These are phyloP conservation scores for Candida takata DNA, from an alignment of 805 yeast genomes.

Conservation along the genomic window DNA sequence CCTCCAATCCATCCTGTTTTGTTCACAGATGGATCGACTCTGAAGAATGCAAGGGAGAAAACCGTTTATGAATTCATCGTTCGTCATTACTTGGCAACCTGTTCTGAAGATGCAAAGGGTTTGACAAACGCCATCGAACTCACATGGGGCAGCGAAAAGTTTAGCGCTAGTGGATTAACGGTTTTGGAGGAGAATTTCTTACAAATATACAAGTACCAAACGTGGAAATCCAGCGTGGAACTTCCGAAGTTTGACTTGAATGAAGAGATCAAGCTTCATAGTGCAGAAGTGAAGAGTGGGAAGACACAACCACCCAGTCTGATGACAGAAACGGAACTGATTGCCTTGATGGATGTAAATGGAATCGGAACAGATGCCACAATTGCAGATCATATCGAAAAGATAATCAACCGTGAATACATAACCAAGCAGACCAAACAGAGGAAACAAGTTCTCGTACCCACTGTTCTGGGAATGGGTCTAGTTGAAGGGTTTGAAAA, in stretches of 20 bases:
- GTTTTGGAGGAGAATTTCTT: slow-evolving; percentile 72
- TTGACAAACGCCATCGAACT: slow-evolving; percentile 52
- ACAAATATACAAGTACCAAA: slow-evolving; percentile 70
- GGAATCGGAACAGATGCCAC: slow-evolving; percentile 99
- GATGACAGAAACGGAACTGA: slow-evolving; percentile 87
- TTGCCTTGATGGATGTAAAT: slow-evolving; percentile 90
- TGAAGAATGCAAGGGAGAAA: slow-evolving; percentile 41
- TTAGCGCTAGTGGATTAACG: slow-evolving; percentile 64
- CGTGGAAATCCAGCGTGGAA: slow-evolving; percentile 62
- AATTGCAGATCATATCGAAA: slow-evolving; percentile 94
- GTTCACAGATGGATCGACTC: slow-evolving; percentile 29
- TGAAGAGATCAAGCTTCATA: slow-evolving; percentile 48
- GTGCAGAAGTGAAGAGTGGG: slow-evolving; percentile 62
- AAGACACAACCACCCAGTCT: slow-evolving; percentile 74
- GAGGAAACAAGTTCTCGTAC: slow-evolving; percentile 46
- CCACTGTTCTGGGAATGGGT: slow-evolving; percentile 80
- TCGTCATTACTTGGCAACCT: slow-evolving; percentile 83
- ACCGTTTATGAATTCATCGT: slow-evolving; percentile 83
- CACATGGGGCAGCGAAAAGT: slow-evolving; percentile 74
- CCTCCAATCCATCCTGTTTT: slow-evolving; percentile 94
- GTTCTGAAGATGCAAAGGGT: slow-evolving; percentile 88
- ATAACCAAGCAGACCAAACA: slow-evolving; percentile 37
- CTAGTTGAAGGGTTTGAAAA: slow-evolving; percentile 82
- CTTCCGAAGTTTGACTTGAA: slow-evolving; percentile 58
- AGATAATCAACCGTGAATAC: slow-evolving; percentile 62